Evolutionary conservation across 2,329 filamentous ascomycete genomes (phyloP).

Genomic region (Botrytis deweyae): DNA sequence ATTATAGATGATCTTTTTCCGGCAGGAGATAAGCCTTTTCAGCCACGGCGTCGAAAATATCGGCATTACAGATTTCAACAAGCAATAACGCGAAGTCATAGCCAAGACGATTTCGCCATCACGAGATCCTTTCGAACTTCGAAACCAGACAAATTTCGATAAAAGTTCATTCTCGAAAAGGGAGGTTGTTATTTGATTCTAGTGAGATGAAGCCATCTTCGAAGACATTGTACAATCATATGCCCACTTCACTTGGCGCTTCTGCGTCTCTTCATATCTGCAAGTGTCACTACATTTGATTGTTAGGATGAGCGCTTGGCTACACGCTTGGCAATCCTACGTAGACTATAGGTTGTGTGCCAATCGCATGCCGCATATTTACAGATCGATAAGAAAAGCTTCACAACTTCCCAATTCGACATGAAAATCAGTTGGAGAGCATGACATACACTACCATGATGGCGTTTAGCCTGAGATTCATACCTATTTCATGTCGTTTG

Average conservation of each 20-base stretch:
- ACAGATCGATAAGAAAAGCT: slow-evolving; percentile 16
- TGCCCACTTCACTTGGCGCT: slow-evolving; percentile 12
- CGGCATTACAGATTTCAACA: not conserved
- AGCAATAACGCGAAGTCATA: not conserved
- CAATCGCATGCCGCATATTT: slow-evolving; percentile 2
- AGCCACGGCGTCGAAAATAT: not conserved
- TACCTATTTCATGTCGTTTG: not conserved
- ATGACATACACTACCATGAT: not conserved
- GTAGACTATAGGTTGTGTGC: not conserved
- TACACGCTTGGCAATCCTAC: slow-evolving; percentile 16
- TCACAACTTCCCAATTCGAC: slow-evolving; percentile 16
- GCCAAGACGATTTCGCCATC: slow-evolving; percentile 16
- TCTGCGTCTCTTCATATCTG: slow-evolving; percentile 19
- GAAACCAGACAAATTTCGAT: not conserved
- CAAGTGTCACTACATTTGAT: slow-evolving; percentile 11
- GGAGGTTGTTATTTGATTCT: slow-evolving; percentile 16
- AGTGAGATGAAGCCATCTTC: slow-evolving; percentile 14
- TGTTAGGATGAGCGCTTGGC: slow-evolving; percentile 5
- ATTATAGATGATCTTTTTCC: not conserved
- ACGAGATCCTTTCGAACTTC: not conserved
- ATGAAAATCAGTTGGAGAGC: not conserved
- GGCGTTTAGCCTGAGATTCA: slow-evolving; percentile 20
- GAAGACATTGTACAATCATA: slow-evolving; percentile 13
- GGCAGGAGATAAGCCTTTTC: slow-evolving; percentile 20
- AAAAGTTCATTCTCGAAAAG: slow-evolving; percentile 10